A percentile compares a stretch with the other conserved stretches of the same genome.
These are phyloP conservation scores for Fusarium sp. DNA, from an alignment of 2,329 filamentous ascomycete species.

Conservation along the genomic window DNA sequence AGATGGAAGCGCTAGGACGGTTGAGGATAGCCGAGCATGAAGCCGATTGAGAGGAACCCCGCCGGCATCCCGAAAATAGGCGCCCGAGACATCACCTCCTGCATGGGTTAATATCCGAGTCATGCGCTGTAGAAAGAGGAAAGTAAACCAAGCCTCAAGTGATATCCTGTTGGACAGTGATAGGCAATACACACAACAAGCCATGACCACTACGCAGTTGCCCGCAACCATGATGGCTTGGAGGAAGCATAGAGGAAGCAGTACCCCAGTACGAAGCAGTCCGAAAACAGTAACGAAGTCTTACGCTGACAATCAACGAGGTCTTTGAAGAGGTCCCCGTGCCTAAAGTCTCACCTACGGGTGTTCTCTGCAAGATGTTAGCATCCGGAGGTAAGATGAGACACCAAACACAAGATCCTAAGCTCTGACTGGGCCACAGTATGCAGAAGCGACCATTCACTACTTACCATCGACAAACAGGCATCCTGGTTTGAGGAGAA, in stretches of 20 bases:
- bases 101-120: neutral
- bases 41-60: neutral
- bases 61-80: neutral
- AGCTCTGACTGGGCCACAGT: neutral
- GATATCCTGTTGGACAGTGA: neutral
- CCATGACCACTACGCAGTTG: neutral
- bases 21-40: neutral
- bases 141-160: neutral
- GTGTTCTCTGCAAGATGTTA: conserved; percentile 25
- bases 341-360: neutral
- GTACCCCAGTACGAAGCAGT: conserved; percentile 18
- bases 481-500: conserved; percentile 35
- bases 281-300: accelerated
- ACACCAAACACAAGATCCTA: neutral
- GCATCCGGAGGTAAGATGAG: conserved; percentile 21
- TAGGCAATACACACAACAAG: neutral
- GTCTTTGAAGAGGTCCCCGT: conserved; percentile 17
- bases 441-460: conserved; percentile 28
- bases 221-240: conserved; percentile 49
- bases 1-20: neutral
- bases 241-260: conserved; percentile 49
- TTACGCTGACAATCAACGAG: neutral
- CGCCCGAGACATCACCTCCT: neutral
- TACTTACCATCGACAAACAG: conserved; percentile 34
- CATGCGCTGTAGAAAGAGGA: neutral